These are phyloP conservation scores for Ceratobasidium sp. DNA, from an alignment of 1,284 basidiomycete genomes.

Conservation along the genomic window DNA sequence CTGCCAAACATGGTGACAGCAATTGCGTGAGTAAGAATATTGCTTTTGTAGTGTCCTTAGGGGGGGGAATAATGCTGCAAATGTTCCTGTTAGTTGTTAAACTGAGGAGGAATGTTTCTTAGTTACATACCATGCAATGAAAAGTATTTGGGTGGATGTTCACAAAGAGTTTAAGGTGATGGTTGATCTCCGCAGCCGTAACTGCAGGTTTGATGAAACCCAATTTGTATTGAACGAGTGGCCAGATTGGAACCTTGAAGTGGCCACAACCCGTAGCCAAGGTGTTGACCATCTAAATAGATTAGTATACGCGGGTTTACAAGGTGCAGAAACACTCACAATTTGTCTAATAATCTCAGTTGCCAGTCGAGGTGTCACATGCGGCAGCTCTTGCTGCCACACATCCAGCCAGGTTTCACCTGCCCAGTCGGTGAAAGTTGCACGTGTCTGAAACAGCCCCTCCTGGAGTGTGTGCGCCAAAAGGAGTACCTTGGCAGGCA, in stretches of 20 bases:
- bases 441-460: background rate
- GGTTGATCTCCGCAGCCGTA: constrained; percentile 1
- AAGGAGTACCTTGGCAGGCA: background rate
- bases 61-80: background rate
- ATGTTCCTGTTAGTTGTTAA: background rate
- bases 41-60: constrained; percentile 3
- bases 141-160: background rate
- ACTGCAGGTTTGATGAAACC: background rate
- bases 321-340: background rate
- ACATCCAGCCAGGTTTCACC: background rate
- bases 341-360: background rate
- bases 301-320: background rate
- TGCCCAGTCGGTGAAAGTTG: background rate
- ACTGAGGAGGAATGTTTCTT: background rate
- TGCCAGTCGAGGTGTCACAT: background rate
- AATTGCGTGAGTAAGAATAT: background rate
- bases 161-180: background rate
- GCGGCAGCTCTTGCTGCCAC: background rate
- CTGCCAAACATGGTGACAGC: background rate
- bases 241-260: background rate
- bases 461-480: background rate
- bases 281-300: background rate
- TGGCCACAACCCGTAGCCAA: background rate
- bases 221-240: background rate
- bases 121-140: background rate